Evolutionary conservation across 1,284 basidiomycete species (phyloP).

Genomic region (Moesziomyces sp.): DNA sequence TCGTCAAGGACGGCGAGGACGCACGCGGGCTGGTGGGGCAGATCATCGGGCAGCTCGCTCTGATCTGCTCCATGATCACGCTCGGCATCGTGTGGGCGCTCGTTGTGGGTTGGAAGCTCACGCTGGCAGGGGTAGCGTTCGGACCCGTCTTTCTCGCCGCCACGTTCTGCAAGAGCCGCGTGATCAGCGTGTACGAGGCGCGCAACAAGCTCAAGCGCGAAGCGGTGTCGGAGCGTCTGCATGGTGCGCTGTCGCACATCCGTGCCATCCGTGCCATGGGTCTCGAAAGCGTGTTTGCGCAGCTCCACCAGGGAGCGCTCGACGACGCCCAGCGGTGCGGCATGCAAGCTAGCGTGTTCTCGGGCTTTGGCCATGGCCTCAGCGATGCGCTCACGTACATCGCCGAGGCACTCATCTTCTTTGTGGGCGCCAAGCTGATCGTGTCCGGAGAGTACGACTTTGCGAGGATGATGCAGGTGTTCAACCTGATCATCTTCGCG

Average conservation of each 20-base stretch:
- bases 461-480: slow-evolving; percentile 85
- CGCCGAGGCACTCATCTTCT: slow-evolving; percentile 81
- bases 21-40: slow-evolving; percentile 81
- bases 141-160: slow-evolving; percentile 83
- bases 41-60: slow-evolving; percentile 76
- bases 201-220: slow-evolving; percentile 86
- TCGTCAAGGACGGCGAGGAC: slow-evolving; percentile 93
- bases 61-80: slow-evolving; percentile 82
- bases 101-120: slow-evolving; percentile 88
- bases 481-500: slow-evolving; percentile 91
- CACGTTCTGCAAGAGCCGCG: slow-evolving; percentile 78
- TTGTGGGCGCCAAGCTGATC: slow-evolving; percentile 85
- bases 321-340: slow-evolving; percentile 77
- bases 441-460: slow-evolving; percentile 84
- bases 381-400: slow-evolving; percentile 85
- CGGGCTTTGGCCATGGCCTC: slow-evolving; percentile 84
- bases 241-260: slow-evolving; percentile 86
- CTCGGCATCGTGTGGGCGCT: slow-evolving; percentile 89
- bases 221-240: slow-evolving; percentile 84
- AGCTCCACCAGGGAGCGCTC: slow-evolving; percentile 76
- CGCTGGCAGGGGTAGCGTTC: slow-evolving; percentile 86
- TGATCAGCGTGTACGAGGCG: slow-evolving; percentile 79
- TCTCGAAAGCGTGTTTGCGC: slow-evolving; percentile 80
- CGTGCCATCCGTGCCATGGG: slow-evolving; percentile 89
- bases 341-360: slow-evolving; percentile 80